These are phyloP conservation scores for Yamadazyma blattariae DNA, from an alignment of 1,139 yeast genomes.

Conservation along the genomic window DNA sequence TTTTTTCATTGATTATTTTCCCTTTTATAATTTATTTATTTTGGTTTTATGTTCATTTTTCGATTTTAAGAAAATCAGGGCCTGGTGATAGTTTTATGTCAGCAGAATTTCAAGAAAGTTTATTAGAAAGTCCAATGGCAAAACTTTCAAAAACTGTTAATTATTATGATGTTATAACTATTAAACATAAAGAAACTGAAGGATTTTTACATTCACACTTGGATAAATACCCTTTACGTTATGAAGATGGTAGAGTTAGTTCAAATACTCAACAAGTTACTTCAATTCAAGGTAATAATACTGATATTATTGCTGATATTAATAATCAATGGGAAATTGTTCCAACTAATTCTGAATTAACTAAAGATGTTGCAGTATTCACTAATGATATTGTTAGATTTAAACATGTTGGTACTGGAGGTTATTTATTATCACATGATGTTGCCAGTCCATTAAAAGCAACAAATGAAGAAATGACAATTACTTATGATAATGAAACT, in stretches of 20 bases:
- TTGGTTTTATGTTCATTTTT: slow-evolving; percentile 94
- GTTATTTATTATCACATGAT: slow-evolving; percentile 83
- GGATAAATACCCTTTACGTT: slow-evolving; percentile 75
- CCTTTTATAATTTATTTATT: slow-evolving; percentile 83
- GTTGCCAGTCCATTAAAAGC: slow-evolving; percentile 94
- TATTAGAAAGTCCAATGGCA: slow-evolving; percentile 79
- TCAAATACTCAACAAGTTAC: slow-evolving; percentile 96
- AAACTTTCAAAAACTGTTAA: slow-evolving; percentile 68
- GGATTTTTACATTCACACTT: slow-evolving; percentile 82
- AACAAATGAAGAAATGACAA: slow-evolving; percentile 88
- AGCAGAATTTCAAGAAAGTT: slow-evolving; percentile 86
- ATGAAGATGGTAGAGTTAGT: slow-evolving; percentile 94
- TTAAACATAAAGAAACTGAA: slow-evolving; percentile 74
- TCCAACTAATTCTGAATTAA: slow-evolving; percentile 51
- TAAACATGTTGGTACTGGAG: slow-evolving; percentile 77
- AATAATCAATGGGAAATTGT: slow-evolving; percentile 87
- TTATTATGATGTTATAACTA: slow-evolving; percentile 71
- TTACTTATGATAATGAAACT: slow-evolving; percentile 50
- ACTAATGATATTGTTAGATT: slow-evolving; percentile 75
- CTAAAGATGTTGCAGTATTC: slow-evolving; percentile 24
- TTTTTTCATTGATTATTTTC: slow-evolving; percentile 66
- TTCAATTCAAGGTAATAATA: slow-evolving; percentile 45
- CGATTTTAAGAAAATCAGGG: slow-evolving; percentile 78
- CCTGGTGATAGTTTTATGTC: slow-evolving; percentile 97
- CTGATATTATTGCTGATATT: slow-evolving; percentile 50